Percentiles rank a stretch among this genome's conserved stretches.
Conservation (phyloP, 2,329 filamentous ascomycete genomes). For the Hypoxylon sp. region DNA sequence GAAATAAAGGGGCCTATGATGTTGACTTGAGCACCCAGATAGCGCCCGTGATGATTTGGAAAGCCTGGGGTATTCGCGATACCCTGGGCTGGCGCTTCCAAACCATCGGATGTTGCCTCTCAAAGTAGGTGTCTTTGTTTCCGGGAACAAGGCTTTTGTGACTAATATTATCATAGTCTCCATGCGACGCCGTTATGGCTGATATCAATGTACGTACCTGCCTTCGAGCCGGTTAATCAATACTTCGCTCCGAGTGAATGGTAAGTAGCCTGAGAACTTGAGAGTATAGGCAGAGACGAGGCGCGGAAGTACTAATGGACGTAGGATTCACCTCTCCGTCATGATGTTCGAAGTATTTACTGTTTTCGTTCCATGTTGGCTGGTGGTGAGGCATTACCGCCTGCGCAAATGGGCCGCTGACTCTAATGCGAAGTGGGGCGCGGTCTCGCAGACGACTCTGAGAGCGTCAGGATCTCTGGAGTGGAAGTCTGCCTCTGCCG, state of each 20-base stretch:
- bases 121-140: slow-evolving; percentile 45
- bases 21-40: slow-evolving; percentile 50
- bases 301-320: slow-evolving; percentile 4
- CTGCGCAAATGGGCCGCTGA: slow-evolving; percentile 44
- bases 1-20: neutral
- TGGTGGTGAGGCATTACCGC: slow-evolving; percentile 47
- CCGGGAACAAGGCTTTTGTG: slow-evolving; percentile 5
- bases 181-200: slow-evolving; percentile 70
- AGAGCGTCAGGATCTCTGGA: slow-evolving; percentile 34
- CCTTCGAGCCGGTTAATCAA: slow-evolving; percentile 58
- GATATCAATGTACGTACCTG: slow-evolving; percentile 59
- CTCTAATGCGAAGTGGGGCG: slow-evolving; percentile 51
- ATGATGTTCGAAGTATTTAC: slow-evolving; percentile 67
- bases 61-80: slow-evolving; percentile 66
- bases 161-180: slow-evolving; percentile 54
- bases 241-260: slow-evolving; percentile 66
- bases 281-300: neutral
- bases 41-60: slow-evolving; percentile 65
- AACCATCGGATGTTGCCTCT: slow-evolving; percentile 58
- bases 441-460: slow-evolving; percentile 44
- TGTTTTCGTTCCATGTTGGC: slow-evolving; percentile 62
- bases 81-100: slow-evolving; percentile 69
- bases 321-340: slow-evolving; percentile 62
- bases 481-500: slow-evolving; percentile 40
- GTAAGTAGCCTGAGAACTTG: slow-evolving; percentile 50